Base-by-base conservation (phyloP, 257 asterid genomes). In the Solanum tarapatanum region DNA sequence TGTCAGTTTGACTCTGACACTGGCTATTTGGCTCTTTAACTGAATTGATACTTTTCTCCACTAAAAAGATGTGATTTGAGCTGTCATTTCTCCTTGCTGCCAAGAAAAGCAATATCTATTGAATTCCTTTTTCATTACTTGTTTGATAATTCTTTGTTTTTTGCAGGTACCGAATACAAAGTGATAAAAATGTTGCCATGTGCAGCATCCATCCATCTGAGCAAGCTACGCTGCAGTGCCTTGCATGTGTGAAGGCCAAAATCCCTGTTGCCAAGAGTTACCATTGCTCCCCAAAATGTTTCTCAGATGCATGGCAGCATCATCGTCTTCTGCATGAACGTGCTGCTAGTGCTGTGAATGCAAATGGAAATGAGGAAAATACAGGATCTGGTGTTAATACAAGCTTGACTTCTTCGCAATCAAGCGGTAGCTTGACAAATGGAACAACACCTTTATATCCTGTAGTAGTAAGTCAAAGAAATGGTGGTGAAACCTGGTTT, bases 131-230 rank as follows among this genome's bases (percentile, higher is more conserved):
- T 43, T 26, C 26, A 43, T 79, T 43, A 79, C 39, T 26, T 45
- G 84, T 43, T 79, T 79, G 84, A 79, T 45, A 45, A 79, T 24
- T 26, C 84, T 43, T 79, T 3, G 28, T 80, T 73, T 43, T 75
- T 73, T 92, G 86, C 93, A 97, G 99, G 99, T 97, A 94, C 72
- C 96, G 99, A 41, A 89, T 97, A 90, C 98, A 95, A 89, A 97
- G 99, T 94, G 99, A 97, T 91, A 94, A 68, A 88, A 92, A 94
- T 88, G 95, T 94, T 87, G 92, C 98, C 87, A 93, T 96, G 86
- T 97, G 99, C 89, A 93, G 98, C 82, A 93, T 97, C 82, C 99
- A 97, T 89, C 98, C 99, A 86, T 92, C 99, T n/a, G 98, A 93
- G 91, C 98, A 94, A 89, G 99, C 99, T 86, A 95, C 98, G 69